Evolutionary conservation across 495 filamentous ascomycete genomes (phyloP), one percentile per base, ranked within the genome.

Genomic region (Entonaema liquescens): DNA sequence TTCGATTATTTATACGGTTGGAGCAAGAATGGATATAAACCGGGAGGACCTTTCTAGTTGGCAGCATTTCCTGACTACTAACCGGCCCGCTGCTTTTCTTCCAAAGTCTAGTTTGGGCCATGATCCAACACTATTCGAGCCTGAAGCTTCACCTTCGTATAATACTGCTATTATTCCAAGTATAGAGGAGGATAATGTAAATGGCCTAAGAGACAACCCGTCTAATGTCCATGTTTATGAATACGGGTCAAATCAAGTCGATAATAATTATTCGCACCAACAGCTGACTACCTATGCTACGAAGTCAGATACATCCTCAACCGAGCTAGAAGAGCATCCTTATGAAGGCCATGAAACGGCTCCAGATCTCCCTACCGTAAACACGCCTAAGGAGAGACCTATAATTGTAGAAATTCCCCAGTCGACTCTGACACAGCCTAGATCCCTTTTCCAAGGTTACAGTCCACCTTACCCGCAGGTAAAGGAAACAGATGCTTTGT

Each of bases 401-500:
- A 56, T 78, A 33, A 13, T 49, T 5, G 74, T 78, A 25, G 69
- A 70, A 19, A 42, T 78, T 31, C 76, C 76, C 12, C 33, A 31
- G 15, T 77, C 76, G 7, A 78, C 76, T 17, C 66, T 78, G 1
- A 68, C 56, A 0, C 56, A 77, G 25, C 70, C 76, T 3, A 58
- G 19, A n/a, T 78, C 76, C 12, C 21, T 62, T 36, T 75, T 68
- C 25, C 15, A 64, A 19, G 66, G 66, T 0, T 75, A 74, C 21
- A 56, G 65, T 23, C 66, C 70, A 0, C 74, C 76, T 19, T 44
- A 68, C 9, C 71, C 74, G 2, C 58, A 65, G 12, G 42, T 42
- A 23, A 38, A 17, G n/a, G 81, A 83, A 60, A 40, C 31, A 6
- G 47, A 65, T 9, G 82, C 80, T 1, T 15, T 83, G 26, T 12